These are phyloP conservation scores for Discostella stelligera DNA, from an alignment of 352 stramenopile genomes.

Conservation along the genomic window DNA sequence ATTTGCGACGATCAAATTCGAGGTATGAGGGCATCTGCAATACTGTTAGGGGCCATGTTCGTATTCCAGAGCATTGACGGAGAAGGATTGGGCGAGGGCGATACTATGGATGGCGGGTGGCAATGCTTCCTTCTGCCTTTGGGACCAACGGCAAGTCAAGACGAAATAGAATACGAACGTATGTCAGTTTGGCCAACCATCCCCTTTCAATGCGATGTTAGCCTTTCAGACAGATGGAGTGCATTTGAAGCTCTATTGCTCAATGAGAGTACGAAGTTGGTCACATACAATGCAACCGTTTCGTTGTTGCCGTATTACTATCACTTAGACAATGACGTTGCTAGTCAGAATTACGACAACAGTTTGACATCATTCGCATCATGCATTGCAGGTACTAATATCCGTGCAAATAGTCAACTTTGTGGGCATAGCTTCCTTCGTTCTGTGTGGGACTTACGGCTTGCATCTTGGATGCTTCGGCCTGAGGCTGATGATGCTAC, in stretches of 20 bases:
- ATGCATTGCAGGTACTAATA: slow-evolving; percentile 10
- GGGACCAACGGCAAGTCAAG: slow-evolving; percentile 10
- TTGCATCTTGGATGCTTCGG: slow-evolving; percentile 51
- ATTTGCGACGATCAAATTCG: slow-evolving; percentile 53
- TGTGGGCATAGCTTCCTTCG: slow-evolving; percentile 20
- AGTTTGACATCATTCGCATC: slow-evolving; percentile 1
- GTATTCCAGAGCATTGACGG: slow-evolving; percentile 29
- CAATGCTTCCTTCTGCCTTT: slow-evolving; percentile 47
- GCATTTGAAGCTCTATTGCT: slow-evolving; percentile 40
- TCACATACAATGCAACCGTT: slow-evolving; percentile 55
- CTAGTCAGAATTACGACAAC: neutral
- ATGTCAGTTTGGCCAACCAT: slow-evolving; percentile 39
- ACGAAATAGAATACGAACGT: slow-evolving; percentile 17
- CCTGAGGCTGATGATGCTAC: slow-evolving; percentile 41
- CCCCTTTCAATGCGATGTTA: slow-evolving; percentile 49
- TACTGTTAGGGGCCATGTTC: slow-evolving; percentile 55
- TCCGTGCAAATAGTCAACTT: neutral
- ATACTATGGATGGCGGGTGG: neutral
- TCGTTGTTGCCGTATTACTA: slow-evolving; percentile 46
- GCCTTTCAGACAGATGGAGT: slow-evolving; percentile 38
- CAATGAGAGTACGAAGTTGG: slow-evolving; percentile 30
- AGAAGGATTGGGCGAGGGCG: slow-evolving; percentile 12
- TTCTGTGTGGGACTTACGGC: slow-evolving; percentile 54
- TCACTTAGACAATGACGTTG: slow-evolving; percentile 38
- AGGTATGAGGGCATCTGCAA: slow-evolving; percentile 25